Evolutionary conservation across 2,329 filamentous ascomycete genomes (phyloP), one percentile per base, ranked within the genome.

Genomic region (Pseudogymnoascus sp.): DNA sequence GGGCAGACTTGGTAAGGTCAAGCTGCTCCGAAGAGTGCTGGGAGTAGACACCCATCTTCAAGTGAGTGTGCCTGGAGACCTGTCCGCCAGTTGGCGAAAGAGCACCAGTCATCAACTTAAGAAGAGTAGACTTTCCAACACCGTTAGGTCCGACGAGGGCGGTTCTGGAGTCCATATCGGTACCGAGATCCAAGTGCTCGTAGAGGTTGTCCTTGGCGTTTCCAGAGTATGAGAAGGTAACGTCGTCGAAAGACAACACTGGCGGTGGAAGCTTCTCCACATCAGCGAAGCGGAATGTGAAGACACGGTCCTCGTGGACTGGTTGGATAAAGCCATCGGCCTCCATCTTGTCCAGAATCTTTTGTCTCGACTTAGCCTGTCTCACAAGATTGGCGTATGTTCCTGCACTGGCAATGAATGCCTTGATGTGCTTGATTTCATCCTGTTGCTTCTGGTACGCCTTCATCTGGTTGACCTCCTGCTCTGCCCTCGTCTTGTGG

Each of bases 271-370:
- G 88, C 84, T 99, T 99, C 75, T 99, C 94, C 61, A 97, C 94
- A 73, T 97, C 92, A 69, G 94, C 94, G 77, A 99, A 99, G 73
- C 93, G 88, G 88, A 99, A 99, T 63, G 88, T 93, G 81, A 99
- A 99, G 73, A 96, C 89, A 65, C 86, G 85, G 79, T 99, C 94
- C 67, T 85, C 79, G 62, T 83, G 78, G 66, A 99, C 92, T 63
- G 91, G 90, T 79, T 99, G 89, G 74, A 99, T 97, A 78, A 97
- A 94, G 69, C 94, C 94, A 72, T 99, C 94, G 70, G 95, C 94
- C 84, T 97, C 93, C 94, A 99, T 99, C 88, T 99, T 99, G 85
- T 99, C 94, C 69, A 97, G 84, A 77, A 97, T 97, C 91, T 99
- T 99, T 80, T 99, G 94, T 68, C 94, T 88, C 44, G 94, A 97